Base-by-base conservation (phyloP, 768 basidiomycete species). In the Trichaptum fuscoviolaceum region DNA sequence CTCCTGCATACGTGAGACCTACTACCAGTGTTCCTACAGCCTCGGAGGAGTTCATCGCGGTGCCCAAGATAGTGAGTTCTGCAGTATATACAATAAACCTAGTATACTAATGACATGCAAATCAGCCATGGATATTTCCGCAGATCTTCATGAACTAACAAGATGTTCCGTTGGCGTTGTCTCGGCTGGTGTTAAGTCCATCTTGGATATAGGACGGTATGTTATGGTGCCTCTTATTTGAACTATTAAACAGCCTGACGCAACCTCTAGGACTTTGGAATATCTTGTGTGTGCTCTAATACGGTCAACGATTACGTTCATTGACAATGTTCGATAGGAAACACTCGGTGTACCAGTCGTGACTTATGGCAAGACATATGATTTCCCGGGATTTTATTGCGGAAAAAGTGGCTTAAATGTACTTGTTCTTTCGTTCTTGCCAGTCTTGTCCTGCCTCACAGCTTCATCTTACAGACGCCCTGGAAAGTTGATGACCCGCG, bases 351-450 rank as follows among this genome's bases (percentile, higher is more conserved):
- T 98, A 15, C 93, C 94, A 1, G 95, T 97, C 1, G 75, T 96
- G 4, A 85, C 93, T 0, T 96, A 92, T 70, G 87, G 87, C 0
- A 72, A 84, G 59, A 87, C 88, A 0, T 80, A 84, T 20, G 92
- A 95, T 70, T 99, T 99, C 70, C 97, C 97, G 1, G 97, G 96
- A 0, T 99, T 99, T 79, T 99, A 95, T 75, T 85, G 87, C 15
- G 89, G 91, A 20, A 81, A 80, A 63, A 95, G 93, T 69, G 96
- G 96, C 0, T 88, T 89, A 74, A 81, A 91, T 80, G 93, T 89
- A 67, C 68, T 77, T 67, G 57, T 35, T 2, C 18, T 26, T 30
- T 57, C 9, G 9, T 30, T 27, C 35, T 24, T 58, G 64, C 63
- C 61, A 36, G 20, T 23, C 66, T 17, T 65, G n/a, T 30, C 18